Conservation (phyloP, 257 asterid genomes). For the Gardenia jasminoides region DNA sequence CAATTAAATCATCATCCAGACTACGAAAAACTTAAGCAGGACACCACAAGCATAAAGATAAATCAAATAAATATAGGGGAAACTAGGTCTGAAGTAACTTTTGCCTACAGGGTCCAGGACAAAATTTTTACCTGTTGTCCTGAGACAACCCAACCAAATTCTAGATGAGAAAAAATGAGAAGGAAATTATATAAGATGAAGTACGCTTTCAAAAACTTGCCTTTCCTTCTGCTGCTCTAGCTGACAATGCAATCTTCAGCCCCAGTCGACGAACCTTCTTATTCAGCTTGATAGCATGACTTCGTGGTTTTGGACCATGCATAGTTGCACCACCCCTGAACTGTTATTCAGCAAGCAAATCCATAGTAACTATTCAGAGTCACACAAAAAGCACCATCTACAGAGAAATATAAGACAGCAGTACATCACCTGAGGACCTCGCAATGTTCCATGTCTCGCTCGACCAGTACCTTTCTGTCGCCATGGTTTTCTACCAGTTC, state of each 20-base stretch:
- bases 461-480: constrained; percentile 87
- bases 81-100: background rate
- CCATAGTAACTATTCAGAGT: constrained; percentile 8
- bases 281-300: constrained; percentile 88
- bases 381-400: constrained; percentile 1
- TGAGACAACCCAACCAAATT: background rate
- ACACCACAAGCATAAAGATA: background rate
- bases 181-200: background rate
- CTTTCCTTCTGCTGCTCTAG: constrained; percentile 97
- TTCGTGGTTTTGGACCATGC: constrained; percentile 98
- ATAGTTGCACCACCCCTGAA: constrained; percentile 78
- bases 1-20: background rate
- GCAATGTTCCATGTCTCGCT: constrained; percentile 86
- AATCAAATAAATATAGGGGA: background rate
- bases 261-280: constrained; percentile 94
- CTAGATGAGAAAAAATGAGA: background rate
- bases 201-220: constrained; percentile 36
- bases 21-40: background rate
- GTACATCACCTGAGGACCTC: constrained; percentile 75
- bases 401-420: constrained; percentile 6
- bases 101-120: background rate
- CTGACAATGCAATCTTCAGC: constrained; percentile 84
- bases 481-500: constrained; percentile 95
- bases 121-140: background rate
- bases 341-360: constrained; percentile 39